These are phyloP conservation scores for Saccharomyces hybrid DNA, from an alignment of 1,139 yeast species.

Conservation along the genomic window DNA sequence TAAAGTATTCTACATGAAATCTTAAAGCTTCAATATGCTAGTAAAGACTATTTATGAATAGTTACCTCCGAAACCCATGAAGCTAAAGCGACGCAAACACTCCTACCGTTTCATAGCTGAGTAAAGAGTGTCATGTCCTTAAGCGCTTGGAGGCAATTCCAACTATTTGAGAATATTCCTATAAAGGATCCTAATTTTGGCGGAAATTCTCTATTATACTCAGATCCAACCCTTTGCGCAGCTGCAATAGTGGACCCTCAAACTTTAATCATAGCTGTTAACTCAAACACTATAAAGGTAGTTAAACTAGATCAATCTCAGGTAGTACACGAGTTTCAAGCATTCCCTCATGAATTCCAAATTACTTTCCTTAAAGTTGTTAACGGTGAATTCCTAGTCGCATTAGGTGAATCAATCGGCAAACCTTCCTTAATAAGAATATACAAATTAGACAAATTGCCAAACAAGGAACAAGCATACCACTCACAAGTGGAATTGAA, in stretches of 20 bases:
- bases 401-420: constrained; percentile 71
- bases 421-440: constrained; percentile 58
- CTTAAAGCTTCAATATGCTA: not conserved
- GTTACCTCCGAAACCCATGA: not conserved
- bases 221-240: constrained; percentile 65
- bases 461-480: constrained; percentile 35
- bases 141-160: constrained; percentile 52
- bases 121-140: not conserved
- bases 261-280: constrained; percentile 52
- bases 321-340: constrained; percentile 45
- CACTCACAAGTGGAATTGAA: constrained; percentile 39
- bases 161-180: constrained; percentile 77
- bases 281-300: constrained; percentile 49
- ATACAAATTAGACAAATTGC: constrained; percentile 58
- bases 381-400: constrained; percentile 46
- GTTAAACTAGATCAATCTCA: constrained; percentile 43
- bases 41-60: not conserved
- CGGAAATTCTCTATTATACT: constrained; percentile 57
- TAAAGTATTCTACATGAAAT: not conserved
- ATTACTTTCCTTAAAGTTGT: constrained; percentile 50
- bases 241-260: constrained; percentile 45
- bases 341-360: constrained; percentile 58
- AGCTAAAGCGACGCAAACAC: not conserved
- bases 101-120: not conserved
- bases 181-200: constrained; percentile 73